A percentile compares a stretch with the other conserved stretches of the same genome.
Evolutionary conservation across 148 eudicot species (phyloP).

Genomic region (Amaranthus hypochondriacus): DNA sequence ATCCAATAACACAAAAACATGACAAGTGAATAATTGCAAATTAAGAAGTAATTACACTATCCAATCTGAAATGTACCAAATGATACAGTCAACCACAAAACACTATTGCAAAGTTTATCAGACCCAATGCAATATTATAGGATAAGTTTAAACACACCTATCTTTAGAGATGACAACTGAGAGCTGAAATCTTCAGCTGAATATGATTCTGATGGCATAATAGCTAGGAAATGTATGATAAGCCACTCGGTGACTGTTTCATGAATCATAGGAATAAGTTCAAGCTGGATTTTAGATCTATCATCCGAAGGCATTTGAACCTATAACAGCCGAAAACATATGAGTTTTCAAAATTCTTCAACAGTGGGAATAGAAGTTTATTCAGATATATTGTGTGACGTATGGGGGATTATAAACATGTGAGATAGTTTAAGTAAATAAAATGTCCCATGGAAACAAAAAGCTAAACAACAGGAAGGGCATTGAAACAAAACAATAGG

Average conservation of each 20-base stretch:
- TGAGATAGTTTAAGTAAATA: too few relatives aligned
- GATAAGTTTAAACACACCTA: slow-evolving; percentile 46
- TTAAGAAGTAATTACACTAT: neutral
- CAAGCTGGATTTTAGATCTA: slow-evolving; percentile 70
- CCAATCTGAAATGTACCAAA: neutral
- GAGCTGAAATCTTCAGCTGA: slow-evolving; percentile 78
- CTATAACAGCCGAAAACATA: slow-evolving; percentile 40
- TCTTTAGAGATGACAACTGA: slow-evolving; percentile 75
- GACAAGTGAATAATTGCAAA: slow-evolving; percentile 5
- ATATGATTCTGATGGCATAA: slow-evolving; percentile 72
- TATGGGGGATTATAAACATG: too few relatives aligned
- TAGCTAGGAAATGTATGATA: slow-evolving; percentile 71
- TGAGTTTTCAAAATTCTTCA: slow-evolving; percentile 6
- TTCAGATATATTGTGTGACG: neutral
- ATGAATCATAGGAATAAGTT: slow-evolving; percentile 79
- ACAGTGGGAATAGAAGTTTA: neutral
- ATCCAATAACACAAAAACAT: neutral
- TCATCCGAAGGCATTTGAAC: slow-evolving; percentile 62
- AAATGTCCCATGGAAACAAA: too few relatives aligned
- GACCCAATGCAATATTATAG: neutral
- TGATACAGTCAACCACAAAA: neutral
- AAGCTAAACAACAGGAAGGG: too few relatives aligned
- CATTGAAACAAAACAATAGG: too few relatives aligned
- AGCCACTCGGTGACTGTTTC: slow-evolving; percentile 87
- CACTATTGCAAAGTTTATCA: neutral